Evolutionary conservation across 192 early-diverging fungal genomes (phyloP).

Genomic region (Coemansia sp.): DNA sequence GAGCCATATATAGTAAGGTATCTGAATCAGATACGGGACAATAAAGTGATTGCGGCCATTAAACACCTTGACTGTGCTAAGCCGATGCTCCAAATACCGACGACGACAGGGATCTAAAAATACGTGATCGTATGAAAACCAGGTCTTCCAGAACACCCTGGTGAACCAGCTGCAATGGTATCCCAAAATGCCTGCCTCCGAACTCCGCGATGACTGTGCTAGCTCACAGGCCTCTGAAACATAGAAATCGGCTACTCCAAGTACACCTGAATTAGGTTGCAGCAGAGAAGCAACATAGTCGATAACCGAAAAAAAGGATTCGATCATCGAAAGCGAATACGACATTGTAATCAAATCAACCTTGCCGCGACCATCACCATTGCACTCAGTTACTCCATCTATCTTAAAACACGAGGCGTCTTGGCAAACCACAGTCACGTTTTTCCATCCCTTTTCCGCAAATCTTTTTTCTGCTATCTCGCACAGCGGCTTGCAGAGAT

Average conservation of each 20-base stretch:
- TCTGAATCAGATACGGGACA: constrained; percentile 65
- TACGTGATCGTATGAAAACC: constrained; percentile 85
- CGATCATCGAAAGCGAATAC: constrained; percentile 89
- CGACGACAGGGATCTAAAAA: constrained; percentile 73
- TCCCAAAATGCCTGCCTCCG: constrained; percentile 52
- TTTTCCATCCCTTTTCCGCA: constrained; percentile 71
- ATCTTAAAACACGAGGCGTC: constrained; percentile 71
- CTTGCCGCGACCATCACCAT: constrained; percentile 47
- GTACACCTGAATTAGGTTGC: constrained; percentile 58
- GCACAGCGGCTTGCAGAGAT: constrained; percentile 79
- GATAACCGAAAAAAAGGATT: constrained; percentile 64
- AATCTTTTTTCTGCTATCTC: constrained; percentile 73
- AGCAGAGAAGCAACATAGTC: constrained; percentile 65
- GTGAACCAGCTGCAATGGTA: constrained; percentile 75
- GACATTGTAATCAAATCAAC: constrained; percentile 81
- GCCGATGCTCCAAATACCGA: constrained; percentile 80
- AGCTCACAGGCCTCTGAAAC: constrained; percentile 45
- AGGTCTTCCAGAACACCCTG: constrained; percentile 82
- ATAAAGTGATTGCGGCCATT: constrained; percentile 74
- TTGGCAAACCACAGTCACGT: constrained; percentile 75
- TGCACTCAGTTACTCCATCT: constrained; percentile 55
- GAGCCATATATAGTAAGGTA: constrained; percentile 89
- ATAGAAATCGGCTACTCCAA: constrained; percentile 82
- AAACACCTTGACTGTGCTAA: constrained; percentile 71
- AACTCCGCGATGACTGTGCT: constrained; percentile 19